These are phyloP conservation scores for Apophysomyces trapeziformis DNA, from an alignment of 371 early-diverging fungal genomes.

Conservation along the genomic window DNA sequence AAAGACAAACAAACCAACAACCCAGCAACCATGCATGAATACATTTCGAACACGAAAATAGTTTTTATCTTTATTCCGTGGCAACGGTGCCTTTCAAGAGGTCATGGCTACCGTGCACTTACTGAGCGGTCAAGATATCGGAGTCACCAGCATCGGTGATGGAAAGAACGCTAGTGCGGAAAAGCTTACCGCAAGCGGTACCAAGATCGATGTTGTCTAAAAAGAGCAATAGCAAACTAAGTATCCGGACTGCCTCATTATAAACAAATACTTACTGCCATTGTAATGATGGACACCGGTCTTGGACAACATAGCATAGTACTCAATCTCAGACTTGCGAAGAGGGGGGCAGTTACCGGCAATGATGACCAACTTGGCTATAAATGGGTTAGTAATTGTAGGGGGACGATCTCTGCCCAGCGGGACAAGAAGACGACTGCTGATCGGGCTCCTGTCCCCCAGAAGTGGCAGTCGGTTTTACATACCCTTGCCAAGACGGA, in stretches of 20 bases:
- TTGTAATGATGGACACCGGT: conserved; percentile 97
- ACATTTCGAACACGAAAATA: background rate
- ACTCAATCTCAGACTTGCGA: conserved; percentile 98
- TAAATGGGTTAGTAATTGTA: conserved; percentile 13
- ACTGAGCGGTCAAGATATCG: conserved; percentile 50
- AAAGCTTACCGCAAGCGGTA: conserved; percentile 99
- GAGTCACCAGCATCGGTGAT: conserved; percentile 98
- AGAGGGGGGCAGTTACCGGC: conserved; percentile 97
- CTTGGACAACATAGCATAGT: conserved; percentile 99
- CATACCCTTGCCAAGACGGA: conserved; percentile 94
- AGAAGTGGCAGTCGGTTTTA: conserved; percentile 14
- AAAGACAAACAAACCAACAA: background rate
- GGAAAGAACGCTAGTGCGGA: conserved; percentile 85
- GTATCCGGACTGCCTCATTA: background rate
- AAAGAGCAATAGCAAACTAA: background rate
- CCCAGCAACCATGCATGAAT: background rate
- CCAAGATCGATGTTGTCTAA: conserved; percentile 96
- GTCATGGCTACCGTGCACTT: conserved; percentile 15
- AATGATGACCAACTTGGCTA: conserved; percentile 96
- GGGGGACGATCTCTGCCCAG: conserved; percentile 41
- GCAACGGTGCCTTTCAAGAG: background rate
- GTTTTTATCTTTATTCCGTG: background rate
- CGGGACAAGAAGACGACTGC: conserved; percentile 13
- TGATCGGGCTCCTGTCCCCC: conserved; percentile 27
- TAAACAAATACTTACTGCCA: conserved; percentile 57